Evolutionary conservation across 2,329 filamentous ascomycete genomes (phyloP).

Genomic region (Podosphaera xanthii): DNA sequence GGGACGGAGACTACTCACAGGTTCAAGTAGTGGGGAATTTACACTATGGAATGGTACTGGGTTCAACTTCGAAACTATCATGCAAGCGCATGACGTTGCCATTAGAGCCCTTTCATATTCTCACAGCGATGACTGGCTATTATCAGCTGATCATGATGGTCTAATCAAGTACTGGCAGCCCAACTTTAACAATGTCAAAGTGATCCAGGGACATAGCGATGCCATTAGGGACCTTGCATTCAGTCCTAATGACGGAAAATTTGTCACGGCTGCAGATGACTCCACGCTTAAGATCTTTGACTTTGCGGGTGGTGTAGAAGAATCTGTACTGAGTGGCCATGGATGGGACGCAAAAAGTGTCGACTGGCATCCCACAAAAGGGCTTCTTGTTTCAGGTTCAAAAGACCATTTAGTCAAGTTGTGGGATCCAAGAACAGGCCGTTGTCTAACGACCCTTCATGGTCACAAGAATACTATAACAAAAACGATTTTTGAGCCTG

Average conservation of each 20-base stretch:
- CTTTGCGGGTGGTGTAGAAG: slow-evolving; percentile 67
- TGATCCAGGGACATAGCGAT: slow-evolving; percentile 73
- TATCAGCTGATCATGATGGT: slow-evolving; percentile 87
- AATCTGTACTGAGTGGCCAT: slow-evolving; percentile 72
- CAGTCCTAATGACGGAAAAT: slow-evolving; percentile 83
- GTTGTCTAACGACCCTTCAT: slow-evolving; percentile 80
- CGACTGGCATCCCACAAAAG: slow-evolving; percentile 94
- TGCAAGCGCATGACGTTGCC: slow-evolving; percentile 85
- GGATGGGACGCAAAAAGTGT: slow-evolving; percentile 95
- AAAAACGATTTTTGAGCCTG: slow-evolving; percentile 72
- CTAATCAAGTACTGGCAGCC: slow-evolving; percentile 97
- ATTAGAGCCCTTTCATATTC: slow-evolving; percentile 73
- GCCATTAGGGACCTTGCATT: slow-evolving; percentile 82
- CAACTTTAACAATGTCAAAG: slow-evolving; percentile 97
- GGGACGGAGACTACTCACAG: slow-evolving; percentile 72
- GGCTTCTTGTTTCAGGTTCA: slow-evolving; percentile 79
- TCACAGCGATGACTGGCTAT: slow-evolving; percentile 87
- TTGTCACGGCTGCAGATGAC: slow-evolving; percentile 89
- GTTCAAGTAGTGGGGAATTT: slow-evolving; percentile 90
- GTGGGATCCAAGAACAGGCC: slow-evolving; percentile 84
- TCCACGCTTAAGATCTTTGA: slow-evolving; percentile 88
- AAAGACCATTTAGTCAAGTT: slow-evolving; percentile 96
- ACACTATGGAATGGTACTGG: slow-evolving; percentile 97
- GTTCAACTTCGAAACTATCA: slow-evolving; percentile 98
- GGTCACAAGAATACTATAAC: slow-evolving; percentile 96